These are phyloP conservation scores for Pyracantha coccinea DNA, from an alignment of 331 rosid genomes.

Conservation along the genomic window DNA sequence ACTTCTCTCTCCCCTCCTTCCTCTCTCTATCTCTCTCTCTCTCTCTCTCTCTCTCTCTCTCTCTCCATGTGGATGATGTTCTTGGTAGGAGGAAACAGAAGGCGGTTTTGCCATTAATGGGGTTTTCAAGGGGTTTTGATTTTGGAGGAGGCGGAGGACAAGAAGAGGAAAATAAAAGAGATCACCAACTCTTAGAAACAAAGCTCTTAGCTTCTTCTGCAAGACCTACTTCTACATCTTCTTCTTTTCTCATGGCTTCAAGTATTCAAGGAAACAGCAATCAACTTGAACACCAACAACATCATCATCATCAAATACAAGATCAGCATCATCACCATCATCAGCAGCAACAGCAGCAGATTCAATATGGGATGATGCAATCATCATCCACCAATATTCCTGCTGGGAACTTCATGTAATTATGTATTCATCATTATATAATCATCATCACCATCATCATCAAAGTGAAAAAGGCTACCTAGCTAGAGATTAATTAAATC, in stretches of 20 bases:
- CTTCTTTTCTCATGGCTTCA: conserved; percentile 47
- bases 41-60: conserved; percentile 20
- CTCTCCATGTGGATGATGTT: conserved; percentile 6
- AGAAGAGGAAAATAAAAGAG: conserved; percentile 4
- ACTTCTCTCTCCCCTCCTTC: neutral
- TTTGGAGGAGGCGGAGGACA: neutral
- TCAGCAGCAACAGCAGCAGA: conserved; percentile 1
- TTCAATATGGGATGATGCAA: conserved; percentile 69
- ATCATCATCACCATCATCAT: neutral
- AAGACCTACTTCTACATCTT: neutral
- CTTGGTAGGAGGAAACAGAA: conserved; percentile 19
- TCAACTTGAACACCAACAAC: conserved; percentile 31
- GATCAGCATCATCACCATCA: conserved; percentile 11
- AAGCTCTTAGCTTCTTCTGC: conserved; percentile 20
- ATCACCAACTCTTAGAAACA: conserved; percentile 3
- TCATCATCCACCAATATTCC: conserved; percentile 45
- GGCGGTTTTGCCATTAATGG: conserved; percentile 44
- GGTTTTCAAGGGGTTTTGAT: conserved; percentile 13
- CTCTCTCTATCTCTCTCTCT: conserved; percentile 20
- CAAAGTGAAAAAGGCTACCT: too few species aligned
- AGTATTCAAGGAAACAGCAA: conserved; percentile 28
- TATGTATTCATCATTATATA: neutral
- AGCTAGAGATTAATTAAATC: too few species aligned
- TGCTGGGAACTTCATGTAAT: conserved; percentile 56
- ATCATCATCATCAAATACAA: conserved; percentile 27